phyloP scores from a whole-genome alignment of 2,329 filamentous ascomycete genomes.

The Teratosphaeria pseudoeucalypti region DNA sequence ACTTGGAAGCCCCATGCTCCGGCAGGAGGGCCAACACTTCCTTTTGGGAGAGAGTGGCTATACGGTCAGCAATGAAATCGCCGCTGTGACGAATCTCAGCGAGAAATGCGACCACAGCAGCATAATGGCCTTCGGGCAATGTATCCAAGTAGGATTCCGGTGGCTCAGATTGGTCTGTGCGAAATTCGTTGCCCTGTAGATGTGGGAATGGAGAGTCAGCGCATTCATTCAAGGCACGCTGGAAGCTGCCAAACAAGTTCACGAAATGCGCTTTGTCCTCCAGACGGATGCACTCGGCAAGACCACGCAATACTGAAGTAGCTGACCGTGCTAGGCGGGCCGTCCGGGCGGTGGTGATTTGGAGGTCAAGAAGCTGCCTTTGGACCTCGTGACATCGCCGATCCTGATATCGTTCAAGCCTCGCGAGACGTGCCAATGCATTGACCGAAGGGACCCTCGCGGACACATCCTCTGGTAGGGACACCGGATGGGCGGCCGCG shows the following conservation, averaged over 20 bases:
- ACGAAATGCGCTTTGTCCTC: slow-evolving; percentile 73
- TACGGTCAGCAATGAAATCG: slow-evolving; percentile 73
- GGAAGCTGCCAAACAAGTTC: slow-evolving; percentile 63
- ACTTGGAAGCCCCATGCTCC: slow-evolving; percentile 68
- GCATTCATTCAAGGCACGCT: slow-evolving; percentile 62
- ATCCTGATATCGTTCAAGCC: slow-evolving; percentile 49
- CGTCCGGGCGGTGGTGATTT: slow-evolving; percentile 65
- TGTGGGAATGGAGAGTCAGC: not conserved
- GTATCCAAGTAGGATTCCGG: slow-evolving; percentile 44
- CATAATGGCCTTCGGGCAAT: slow-evolving; percentile 61
- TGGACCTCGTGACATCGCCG: slow-evolving; percentile 66
- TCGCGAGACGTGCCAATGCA: slow-evolving; percentile 2
- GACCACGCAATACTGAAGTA: slow-evolving; percentile 61
- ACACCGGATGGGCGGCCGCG: not conserved
- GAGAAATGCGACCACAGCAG: slow-evolving; percentile 69
- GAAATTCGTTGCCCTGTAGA: not conserved
- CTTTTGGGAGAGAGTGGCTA: slow-evolving; percentile 62
- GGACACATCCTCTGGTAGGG: not conserved
- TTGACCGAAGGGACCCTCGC: not conserved
- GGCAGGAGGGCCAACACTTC: slow-evolving; percentile 70
- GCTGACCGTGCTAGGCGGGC: slow-evolving; percentile 65
- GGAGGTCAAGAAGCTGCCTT: slow-evolving; percentile 60
- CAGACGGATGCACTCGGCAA: slow-evolving; percentile 67
- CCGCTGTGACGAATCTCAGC: slow-evolving; percentile 75
- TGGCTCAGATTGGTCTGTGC: slow-evolving; percentile 46